Evolutionary conservation across 73 alveolate species (phyloP).

Genomic region (Stentor coeruleus): DNA sequence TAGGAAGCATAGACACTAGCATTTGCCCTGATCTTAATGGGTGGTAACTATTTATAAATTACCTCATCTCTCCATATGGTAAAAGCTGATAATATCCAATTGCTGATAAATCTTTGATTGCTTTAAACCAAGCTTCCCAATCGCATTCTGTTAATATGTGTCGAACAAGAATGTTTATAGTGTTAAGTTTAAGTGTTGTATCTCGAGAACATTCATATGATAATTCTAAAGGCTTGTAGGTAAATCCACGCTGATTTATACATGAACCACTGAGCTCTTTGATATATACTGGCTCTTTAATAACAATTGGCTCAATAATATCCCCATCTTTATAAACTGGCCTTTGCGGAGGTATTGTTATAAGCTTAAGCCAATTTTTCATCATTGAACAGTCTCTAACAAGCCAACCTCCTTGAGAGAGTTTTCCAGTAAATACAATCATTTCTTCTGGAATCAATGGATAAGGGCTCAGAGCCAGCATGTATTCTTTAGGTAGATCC

Average conservation of each 20-base stretch:
- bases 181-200: neutral
- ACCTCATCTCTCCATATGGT: neutral
- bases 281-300: neutral
- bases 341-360: slow-evolving; percentile 1
- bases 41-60: neutral
- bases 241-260: neutral
- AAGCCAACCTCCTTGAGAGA: neutral
- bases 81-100: neutral
- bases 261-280: neutral
- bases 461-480: neutral
- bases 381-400: neutral
- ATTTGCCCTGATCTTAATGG: neutral
- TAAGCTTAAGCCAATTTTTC: neutral
- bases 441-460: neutral
- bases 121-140: neutral
- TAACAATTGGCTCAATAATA: neutral
- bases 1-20: neutral
- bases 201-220: neutral
- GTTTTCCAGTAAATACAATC: neutral
- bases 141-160: neutral
- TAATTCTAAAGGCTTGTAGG: neutral
- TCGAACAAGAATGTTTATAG: slow-evolving; percentile 3
- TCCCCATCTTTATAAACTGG: slow-evolving; percentile 12
- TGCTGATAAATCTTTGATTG: neutral
- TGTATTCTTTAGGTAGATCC: neutral